These are phyloP conservation scores for Aureobasidium melanogenum DNA, from an alignment of 2,329 filamentous ascomycete genomes.

Conservation along the genomic window DNA sequence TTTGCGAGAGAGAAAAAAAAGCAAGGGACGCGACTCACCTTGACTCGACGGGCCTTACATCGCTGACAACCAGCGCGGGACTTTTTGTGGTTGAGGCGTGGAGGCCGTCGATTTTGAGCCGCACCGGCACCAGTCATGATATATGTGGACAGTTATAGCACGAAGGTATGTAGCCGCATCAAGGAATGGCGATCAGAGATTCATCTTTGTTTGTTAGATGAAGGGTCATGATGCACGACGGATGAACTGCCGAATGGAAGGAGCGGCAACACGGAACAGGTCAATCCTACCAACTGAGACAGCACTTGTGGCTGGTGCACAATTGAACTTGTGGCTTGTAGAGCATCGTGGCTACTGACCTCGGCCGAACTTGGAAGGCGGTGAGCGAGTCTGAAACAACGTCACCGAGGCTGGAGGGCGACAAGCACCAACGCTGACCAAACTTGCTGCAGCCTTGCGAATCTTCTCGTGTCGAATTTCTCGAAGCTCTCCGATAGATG, in stretches of 20 bases:
- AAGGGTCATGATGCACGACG: background rate
- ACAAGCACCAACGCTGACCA: background rate
- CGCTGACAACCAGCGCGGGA: slow-evolving; percentile 1
- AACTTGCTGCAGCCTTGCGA: background rate
- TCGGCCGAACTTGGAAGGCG: background rate
- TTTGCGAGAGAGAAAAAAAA: background rate
- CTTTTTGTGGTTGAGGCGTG: slow-evolving; percentile 7
- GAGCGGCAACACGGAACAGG: background rate
- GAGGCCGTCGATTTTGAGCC: background rate
- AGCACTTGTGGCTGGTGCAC: background rate
- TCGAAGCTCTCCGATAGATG: background rate
- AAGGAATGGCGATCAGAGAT: background rate
- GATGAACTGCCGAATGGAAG: background rate
- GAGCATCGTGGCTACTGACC: no score
- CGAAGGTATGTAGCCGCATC: background rate
- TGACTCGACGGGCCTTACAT: slow-evolving; percentile 7
- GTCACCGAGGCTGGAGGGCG: background rate
- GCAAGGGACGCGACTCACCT: background rate
- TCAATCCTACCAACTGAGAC: background rate
- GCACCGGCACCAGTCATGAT: background rate
- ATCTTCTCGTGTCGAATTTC: no score
- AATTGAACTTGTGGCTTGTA: background rate
- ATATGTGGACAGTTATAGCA: background rate
- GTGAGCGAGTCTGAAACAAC: background rate
- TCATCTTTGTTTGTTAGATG: background rate